Evolutionary conservation across 768 basidiomycete species (phyloP), one percentile per base, ranked within the genome.

Genomic region (Saitozyma podzolica): DNA sequence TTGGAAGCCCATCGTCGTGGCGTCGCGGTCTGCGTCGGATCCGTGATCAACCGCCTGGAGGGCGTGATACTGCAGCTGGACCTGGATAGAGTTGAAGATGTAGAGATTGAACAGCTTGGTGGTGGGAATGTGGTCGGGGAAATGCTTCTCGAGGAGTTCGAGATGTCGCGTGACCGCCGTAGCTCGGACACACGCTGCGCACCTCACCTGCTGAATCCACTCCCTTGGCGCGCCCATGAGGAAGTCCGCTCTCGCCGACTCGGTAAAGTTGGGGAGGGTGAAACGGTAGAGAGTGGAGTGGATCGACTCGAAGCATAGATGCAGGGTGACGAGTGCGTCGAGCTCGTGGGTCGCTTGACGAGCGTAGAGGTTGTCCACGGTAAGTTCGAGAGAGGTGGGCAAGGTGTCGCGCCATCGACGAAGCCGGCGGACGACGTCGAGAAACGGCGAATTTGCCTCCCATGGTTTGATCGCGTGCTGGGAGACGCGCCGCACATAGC

Each of bases 271-370:
- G 7, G 52, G 52, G 16, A 54, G 9, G 11, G 52, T 37, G 7
- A 54, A 37, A 10, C 52, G 52, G 39, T 54, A 54, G 16, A 54
- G 52, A 14, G 52, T 29, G 20, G 20, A 54, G 52, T 54, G 52
- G 29, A 54, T n/a, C 52, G 16, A 16, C 20, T 54, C 52, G 52
- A 19, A 54, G 8, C n/a, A 54, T 1, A 54, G 19, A n/a, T 54
- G 52, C 16, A 54, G 19, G 39, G 16, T n/a, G 10, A 40, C 39
- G 29, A 54, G 39, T 14, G 52, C 20, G 10, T 40, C 19, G 17
- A 54, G 40, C 52, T 54, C 52, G n/a, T 20, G 19, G 45, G n/a
- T 17, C 10, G 20, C 39, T 37, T 54, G 19, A 10, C 52, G 52
- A 29, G 52, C 52, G 52, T 54, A 29, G 20, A 54, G 19, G 16